Conservation (phyloP, 2,329 filamentous ascomycete genomes). For the Fonsecaea nubica region DNA sequence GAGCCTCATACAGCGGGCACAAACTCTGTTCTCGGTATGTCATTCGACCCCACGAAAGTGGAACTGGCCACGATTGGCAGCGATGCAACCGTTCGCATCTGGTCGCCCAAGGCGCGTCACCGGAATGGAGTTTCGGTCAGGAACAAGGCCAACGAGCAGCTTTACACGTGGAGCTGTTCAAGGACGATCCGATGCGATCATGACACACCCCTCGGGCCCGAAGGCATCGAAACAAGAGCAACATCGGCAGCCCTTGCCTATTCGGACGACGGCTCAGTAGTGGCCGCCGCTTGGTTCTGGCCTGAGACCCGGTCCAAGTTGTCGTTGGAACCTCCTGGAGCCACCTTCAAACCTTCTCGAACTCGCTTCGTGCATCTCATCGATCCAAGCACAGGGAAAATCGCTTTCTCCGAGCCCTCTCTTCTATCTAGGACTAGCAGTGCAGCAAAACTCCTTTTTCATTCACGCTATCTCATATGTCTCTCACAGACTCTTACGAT, state of each 20-base stretch:
- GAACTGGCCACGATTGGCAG: conserved; percentile 86
- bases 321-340: not conserved
- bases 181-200: conserved; percentile 49
- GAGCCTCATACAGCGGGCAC: conserved; percentile 72
- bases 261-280: conserved; percentile 81
- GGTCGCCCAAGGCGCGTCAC: conserved; percentile 75
- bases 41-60: conserved; percentile 69
- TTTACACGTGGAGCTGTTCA: conserved; percentile 77
- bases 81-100: conserved; percentile 78
- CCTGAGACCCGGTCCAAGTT: conserved; percentile 52
- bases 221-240: conserved; percentile 5
- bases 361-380: conserved; percentile 75
- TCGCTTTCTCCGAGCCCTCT: conserved; percentile 71
- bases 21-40: conserved; percentile 71
- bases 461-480: conserved; percentile 76
- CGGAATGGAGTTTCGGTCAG: conserved; percentile 62
- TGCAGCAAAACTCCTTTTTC: conserved; percentile 71
- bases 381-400: conserved; percentile 70
- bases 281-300: conserved; percentile 65
- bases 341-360: conserved; percentile 40
- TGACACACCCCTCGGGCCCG: conserved; percentile 45
- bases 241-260: conserved; percentile 71
- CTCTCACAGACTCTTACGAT: conserved; percentile 76
- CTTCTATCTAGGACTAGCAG: conserved; percentile 73
- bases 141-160: conserved; percentile 62